Evolutionary conservation across 495 filamentous ascomycete genomes (phyloP), one percentile per base, ranked within the genome.

Genomic region (Cetradonia linearis): DNA sequence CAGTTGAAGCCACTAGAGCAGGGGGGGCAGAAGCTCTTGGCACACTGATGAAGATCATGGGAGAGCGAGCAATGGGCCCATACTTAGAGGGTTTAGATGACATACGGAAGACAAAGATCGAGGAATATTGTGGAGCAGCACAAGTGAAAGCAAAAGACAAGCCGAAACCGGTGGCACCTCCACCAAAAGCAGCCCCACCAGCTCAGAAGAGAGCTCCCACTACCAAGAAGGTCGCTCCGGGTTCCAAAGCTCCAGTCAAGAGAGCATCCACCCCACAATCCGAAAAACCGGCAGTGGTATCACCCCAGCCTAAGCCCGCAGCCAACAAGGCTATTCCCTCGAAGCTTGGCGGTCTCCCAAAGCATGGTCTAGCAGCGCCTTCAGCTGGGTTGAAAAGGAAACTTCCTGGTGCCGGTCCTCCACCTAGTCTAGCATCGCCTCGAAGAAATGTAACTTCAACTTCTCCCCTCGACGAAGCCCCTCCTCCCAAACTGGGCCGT

Each of bases 21-120:
- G 88, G 88, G 47, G 93, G 89, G 67, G 91, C 91, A 14, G 94
- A 99, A 67, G 82, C 90, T 37, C 76, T 99, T 20, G 94, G 94
- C 62, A 96, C 91, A 1, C 71, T 99, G 63, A 96, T 96, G 93
- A 97, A 96, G 78, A 97, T 99, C 52, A 86, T 96, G 77, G 92
- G 94, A 47, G 94, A 99, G 68, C 81, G 93, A 44, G 86, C 86
- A n/a, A 99, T 97, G 93, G 88, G 86, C 47, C 88, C 89, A 8
- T 89, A 94, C 69, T 74, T 99, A n/a, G 91, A 97, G 63, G 90
- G 89, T 1, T 74, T 99, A 18, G 94, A 99, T 68, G 93, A 99
- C 28, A 96, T 97, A 59, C 81, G 91, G 58, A 97, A 96, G 74
- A 86, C 81, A 27, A 99, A 96, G 73, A 87, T 96, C 69, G 96